Conservation (phyloP, 2,329 filamentous ascomycete genomes). For the Colletotrichum acutatum region DNA sequence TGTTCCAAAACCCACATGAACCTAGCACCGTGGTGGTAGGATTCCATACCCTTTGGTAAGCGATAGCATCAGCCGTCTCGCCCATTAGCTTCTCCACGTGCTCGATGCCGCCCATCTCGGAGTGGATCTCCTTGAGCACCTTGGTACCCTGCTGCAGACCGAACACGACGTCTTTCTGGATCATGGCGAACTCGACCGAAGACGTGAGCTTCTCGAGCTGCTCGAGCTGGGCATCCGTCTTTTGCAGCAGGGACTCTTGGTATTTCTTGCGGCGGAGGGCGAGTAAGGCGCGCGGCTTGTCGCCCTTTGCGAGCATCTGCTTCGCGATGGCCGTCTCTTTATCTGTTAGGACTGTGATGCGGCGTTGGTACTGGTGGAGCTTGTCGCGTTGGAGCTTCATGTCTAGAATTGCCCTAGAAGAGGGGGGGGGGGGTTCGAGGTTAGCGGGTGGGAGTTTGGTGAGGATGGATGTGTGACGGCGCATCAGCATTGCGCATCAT, state of each 20-base stretch:
- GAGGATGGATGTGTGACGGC: not conserved
- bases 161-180: constrained; percentile 96
- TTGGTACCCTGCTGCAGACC: constrained; percentile 91
- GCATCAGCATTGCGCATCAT: constrained; percentile 29
- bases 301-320: constrained; percentile 81
- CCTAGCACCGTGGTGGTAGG: not conserved
- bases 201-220: constrained; percentile 90
- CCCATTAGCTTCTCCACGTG: constrained; percentile 95
- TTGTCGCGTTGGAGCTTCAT: constrained; percentile 98
- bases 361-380: constrained; percentile 94
- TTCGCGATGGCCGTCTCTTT: constrained; percentile 89
- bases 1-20: not conserved
- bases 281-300: constrained; percentile 84
- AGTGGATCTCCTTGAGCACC: constrained; percentile 90
- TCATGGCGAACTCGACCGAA: constrained; percentile 93
- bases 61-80: constrained; percentile 88
- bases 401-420: constrained; percentile 96
- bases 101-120: constrained; percentile 95
- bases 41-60: constrained; percentile 81
- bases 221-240: constrained; percentile 93
- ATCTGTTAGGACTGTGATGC: constrained; percentile 85
- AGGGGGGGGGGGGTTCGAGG: not conserved
- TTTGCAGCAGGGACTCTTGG: constrained; percentile 87
- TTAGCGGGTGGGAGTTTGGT: not conserved
- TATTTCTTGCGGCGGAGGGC: constrained; percentile 96